Evolutionary conservation across 1,139 yeast species (phyloP), one percentile per base, ranked within the genome.

Genomic region (Yamadazyma membranifaciens): DNA sequence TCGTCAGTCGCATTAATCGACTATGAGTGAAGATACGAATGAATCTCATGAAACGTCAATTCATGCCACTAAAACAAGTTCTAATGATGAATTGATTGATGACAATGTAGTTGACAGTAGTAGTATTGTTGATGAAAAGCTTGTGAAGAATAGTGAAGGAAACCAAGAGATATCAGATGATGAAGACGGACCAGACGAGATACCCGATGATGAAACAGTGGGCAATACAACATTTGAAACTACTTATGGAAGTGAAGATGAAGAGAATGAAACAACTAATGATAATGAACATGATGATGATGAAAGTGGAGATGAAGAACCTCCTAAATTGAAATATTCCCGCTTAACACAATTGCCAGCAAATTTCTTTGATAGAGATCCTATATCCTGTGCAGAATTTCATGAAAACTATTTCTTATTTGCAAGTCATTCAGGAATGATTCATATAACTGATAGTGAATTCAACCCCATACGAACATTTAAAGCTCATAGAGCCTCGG

Each of bases 361-460:
- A 1, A 73, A 78, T 14, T 80, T 89, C 51, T 86, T 89, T 60
- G 65, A 63, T 33, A 75, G 78, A 36, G 97, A 92, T 54, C 86
- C 95, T 0, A 75, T 92, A 1, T 87, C 97, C 1, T 66, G 89
- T 0, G 76, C 84, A 46, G 63, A 70, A 12, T 75, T 85, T 43
- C 74, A 76, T 41, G 86, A 81, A 3, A 59, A 67, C 2, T 71
- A 81, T 34, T 78, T 84, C 50, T 79, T 86, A 12, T 84, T 89
- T 65, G 98, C 95, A 1, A 87, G 97, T 1, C 97, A 92, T 53
- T 80, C 94, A 0, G 98, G 98, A 0, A 61, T 86, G 3, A 60
- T 92, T 2, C 91, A 87, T 51, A 63, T 92, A 10, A 75, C 86
- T 2, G 68, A 68, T 10, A 73, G 86, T 0, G 78, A 81, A 33